Conservation (phyloP, 805 yeast genomes). For the Ogataea methylovora region DNA sequence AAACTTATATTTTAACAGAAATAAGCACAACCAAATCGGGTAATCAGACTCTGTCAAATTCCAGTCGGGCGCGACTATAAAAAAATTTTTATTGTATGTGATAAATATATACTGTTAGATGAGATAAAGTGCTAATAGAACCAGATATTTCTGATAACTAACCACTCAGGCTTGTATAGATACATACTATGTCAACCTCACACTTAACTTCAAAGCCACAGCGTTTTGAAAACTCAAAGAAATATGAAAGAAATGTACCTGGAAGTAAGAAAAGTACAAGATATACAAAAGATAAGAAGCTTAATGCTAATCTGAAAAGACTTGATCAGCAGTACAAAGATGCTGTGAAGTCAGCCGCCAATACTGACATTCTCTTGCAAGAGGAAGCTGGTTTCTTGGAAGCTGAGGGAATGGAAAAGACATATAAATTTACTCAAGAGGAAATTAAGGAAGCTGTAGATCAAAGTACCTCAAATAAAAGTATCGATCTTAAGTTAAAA, state of each 20-base stretch:
- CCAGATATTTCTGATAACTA: too few relatives aligned
- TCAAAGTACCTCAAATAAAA: conserved; percentile 62
- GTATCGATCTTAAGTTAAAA: conserved; percentile 61
- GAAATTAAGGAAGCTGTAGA: conserved; percentile 78
- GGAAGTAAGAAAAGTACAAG: conserved; percentile 18
- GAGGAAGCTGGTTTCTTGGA: conserved; percentile 85
- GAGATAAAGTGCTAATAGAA: too few relatives aligned
- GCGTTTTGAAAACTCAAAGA: too few relatives aligned
- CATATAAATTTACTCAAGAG: conserved; percentile 74
- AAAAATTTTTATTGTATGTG: too few relatives aligned
- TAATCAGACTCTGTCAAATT: too few relatives aligned
- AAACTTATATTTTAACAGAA: too few relatives aligned
- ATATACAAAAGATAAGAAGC: conserved; percentile 47
- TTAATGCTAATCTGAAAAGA: conserved; percentile 58
- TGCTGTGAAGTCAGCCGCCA: conserved; percentile 77
- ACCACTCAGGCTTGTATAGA: too few relatives aligned
- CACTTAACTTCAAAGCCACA: too few relatives aligned
- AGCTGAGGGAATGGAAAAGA: conserved; percentile 93
- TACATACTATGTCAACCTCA: too few relatives aligned
- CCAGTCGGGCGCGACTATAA: too few relatives aligned
- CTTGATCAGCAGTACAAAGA: conserved; percentile 67
- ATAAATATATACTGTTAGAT: too few relatives aligned
- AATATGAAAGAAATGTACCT: conserved; percentile 7
- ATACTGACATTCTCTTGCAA: conserved; percentile 75
- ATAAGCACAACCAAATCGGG: too few relatives aligned